Conservation (phyloP, 345 rosid species). For the Brassica incana region DNA sequence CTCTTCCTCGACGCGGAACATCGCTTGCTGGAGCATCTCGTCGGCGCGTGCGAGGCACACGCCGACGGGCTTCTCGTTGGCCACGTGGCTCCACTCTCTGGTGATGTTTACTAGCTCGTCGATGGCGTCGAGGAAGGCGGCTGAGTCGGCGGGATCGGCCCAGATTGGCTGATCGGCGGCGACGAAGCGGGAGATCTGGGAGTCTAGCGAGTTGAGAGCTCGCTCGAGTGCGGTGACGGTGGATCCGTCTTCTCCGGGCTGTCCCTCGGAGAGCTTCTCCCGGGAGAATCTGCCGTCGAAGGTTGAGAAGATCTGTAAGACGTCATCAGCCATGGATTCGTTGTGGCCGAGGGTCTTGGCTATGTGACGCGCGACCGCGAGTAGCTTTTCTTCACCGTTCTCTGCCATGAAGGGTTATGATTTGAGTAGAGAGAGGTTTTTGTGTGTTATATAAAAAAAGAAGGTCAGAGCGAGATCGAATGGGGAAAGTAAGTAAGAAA, state of each 20-base stretch:
- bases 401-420: constrained; percentile 41
- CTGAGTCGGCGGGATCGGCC: constrained; percentile 77
- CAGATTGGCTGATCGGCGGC: constrained; percentile 68
- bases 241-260: constrained; percentile 45
- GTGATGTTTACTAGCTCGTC: constrained; percentile 62
- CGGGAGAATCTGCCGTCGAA: constrained; percentile 90
- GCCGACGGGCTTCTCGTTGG: constrained; percentile 49
- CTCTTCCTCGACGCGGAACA: constrained; percentile 82
- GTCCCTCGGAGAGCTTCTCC: constrained; percentile 56
- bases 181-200: constrained; percentile 76
- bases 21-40: constrained; percentile 73
- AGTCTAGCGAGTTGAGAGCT: constrained; percentile 52
- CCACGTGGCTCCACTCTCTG: constrained; percentile 58
- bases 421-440: constrained; percentile 1
- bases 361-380: constrained; percentile 89
- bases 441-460: background rate
- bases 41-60: constrained; percentile 72
- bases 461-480: constrained; percentile 12
- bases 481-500: background rate
- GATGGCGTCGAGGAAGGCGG: constrained; percentile 70
- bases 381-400: constrained; percentile 89
- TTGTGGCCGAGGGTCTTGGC: constrained; percentile 87
- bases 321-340: constrained; percentile 81
- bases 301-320: constrained; percentile 86
- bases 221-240: constrained; percentile 53